Evolutionary conservation across 306 rosid genomes (phyloP), one percentile per base, ranked within the genome.

Genomic region (Chamaecrista fasciculata): DNA sequence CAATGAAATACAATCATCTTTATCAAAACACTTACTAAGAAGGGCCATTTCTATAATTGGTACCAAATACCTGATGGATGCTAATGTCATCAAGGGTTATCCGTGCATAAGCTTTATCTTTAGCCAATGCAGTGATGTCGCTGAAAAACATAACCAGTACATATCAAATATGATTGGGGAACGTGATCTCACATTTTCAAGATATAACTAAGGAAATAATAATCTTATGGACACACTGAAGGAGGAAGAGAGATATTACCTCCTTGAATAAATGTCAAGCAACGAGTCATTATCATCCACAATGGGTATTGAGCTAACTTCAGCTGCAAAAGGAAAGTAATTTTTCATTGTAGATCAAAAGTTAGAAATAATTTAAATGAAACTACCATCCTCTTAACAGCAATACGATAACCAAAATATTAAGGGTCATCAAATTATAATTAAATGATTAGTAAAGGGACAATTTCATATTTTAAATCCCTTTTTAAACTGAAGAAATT

Each of bases 101-200:
- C 59, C 81, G 83, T 64, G 94, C 74, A 80, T 91, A 91, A 49
- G 91, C 94, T 83, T 76, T 91, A 62, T 89, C 91, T 79, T 84
- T 89, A 29, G 97, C 97, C 89, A 91, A 85, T 72, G 94, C 90
- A 51, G 97, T 91, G 69, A 91, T 89, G 55, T 91, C 96, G 48
- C 97, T 91, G 78, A 34, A 59, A 71, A 72, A 77, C n/a, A 75
- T 25, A 53, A 53, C 4, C 48, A 42, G 67, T 31, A 59, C 5
- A 4, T n/a, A 47, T 68, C 55, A 69, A 26, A 62, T 39, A 70
- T 43, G 76, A 70, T 75, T 7, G 24, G 69, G 68, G 44, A 40
- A 67, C 52, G 33, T 58, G 25, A 58, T 16, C 44, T 29, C 25
- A 25, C 49, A 24, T 59, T 57, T 60, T 68, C 59, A 29, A 51